phyloP scores from a whole-genome alignment of 306 rosid genomes.

The Adenanthera pavonina region DNA sequence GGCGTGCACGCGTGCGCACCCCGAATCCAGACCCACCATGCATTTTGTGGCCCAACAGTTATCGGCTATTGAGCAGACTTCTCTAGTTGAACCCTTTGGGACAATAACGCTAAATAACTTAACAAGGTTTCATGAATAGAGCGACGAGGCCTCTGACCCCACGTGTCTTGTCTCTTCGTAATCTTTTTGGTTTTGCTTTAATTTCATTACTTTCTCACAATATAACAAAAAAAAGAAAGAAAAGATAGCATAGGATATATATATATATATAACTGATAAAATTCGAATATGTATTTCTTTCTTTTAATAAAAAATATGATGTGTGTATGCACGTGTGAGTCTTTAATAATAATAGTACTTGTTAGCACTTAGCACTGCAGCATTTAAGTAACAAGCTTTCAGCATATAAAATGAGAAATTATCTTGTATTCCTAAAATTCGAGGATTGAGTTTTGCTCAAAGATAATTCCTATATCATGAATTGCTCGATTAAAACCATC shows the following conservation, averaged over 20 bases:
- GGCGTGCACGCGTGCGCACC: slow-evolving; percentile 55
- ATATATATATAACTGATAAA: too few relatives aligned
- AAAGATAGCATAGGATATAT: too few relatives aligned
- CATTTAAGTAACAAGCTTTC: not conserved
- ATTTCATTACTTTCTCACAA: too few relatives aligned
- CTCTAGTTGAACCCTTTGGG: not conserved
- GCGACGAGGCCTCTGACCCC: not conserved
- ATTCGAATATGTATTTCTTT: too few relatives aligned
- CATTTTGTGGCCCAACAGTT: slow-evolving; percentile 67
- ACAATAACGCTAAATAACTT: not conserved
- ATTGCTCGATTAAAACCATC: not conserved
- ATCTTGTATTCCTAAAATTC: not conserved
- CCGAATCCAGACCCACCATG: slow-evolving; percentile 70
- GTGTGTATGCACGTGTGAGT: too few relatives aligned
- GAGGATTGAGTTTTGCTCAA: not conserved
- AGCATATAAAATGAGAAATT: not conserved
- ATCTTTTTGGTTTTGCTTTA: too few relatives aligned
- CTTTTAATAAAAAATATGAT: too few relatives aligned
- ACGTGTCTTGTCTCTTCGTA: not conserved
- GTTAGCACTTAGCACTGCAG: not conserved
- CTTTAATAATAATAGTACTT: too few relatives aligned
- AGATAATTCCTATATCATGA: not conserved
- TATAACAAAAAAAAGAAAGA: too few relatives aligned
- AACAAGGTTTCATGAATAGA: not conserved
- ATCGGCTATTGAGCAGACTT: slow-evolving; percentile 27